A percentile compares a stretch with the other conserved stretches of the same genome.
These are phyloP conservation scores for Mycena sp. DNA, from an alignment of 1,284 basidiomycete genomes.

Conservation along the genomic window DNA sequence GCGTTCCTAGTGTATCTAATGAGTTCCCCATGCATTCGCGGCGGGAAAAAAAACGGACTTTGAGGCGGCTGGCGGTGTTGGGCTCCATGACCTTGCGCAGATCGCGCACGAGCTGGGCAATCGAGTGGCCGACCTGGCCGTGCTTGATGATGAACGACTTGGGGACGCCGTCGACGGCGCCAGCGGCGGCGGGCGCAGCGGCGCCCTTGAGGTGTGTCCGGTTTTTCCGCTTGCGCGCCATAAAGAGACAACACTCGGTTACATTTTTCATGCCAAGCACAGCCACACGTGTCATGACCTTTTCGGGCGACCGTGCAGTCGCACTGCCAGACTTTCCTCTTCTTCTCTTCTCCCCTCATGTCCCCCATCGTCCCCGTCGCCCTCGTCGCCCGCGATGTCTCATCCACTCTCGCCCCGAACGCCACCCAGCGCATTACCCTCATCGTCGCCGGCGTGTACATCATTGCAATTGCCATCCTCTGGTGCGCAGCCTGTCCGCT, in stretches of 20 bases:
- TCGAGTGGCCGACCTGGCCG: conserved; percentile 90
- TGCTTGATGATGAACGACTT: conserved; percentile 95
- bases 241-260: background rate
- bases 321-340: background rate
- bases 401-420: conserved; percentile 65
- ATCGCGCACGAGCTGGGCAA: conserved; percentile 91
- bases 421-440: conserved; percentile 79
- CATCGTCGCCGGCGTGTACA: conserved; percentile 80
- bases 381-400: conserved; percentile 43
- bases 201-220: conserved; percentile 85
- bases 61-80: conserved; percentile 92
- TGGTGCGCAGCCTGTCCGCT: conserved; percentile 58
- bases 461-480: conserved; percentile 76
- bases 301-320: background rate
- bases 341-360: conserved; percentile 24
- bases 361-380: conserved; percentile 17
- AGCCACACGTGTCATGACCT: background rate
- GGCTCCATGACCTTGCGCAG: conserved; percentile 97
- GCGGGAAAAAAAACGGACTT: conserved; percentile 59
- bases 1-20: conserved; percentile 75
- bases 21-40: background rate
- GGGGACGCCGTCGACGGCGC: too few species aligned
- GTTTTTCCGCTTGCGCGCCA: conserved; percentile 86
- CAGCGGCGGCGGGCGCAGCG: too few species aligned
- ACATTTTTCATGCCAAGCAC: background rate